phyloP scores from a whole-genome alignment of 164 flowering plant species.

The Magnolia sinica region DNA sequence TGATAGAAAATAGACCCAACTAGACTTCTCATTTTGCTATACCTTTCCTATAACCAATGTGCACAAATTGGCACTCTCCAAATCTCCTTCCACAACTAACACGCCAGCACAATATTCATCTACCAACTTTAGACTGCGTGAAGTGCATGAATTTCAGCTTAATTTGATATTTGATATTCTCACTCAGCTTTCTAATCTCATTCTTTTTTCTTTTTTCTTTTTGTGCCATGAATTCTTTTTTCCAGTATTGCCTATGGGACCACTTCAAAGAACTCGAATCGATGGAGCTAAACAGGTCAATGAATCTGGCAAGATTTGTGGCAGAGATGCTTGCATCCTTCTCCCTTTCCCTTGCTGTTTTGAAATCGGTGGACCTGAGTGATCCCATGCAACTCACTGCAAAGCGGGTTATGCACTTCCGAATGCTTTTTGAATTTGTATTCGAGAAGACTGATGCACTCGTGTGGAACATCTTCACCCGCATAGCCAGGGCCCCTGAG shows the following conservation, averaged over 20 bases:
- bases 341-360: slow-evolving; percentile 66
- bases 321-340: slow-evolving; percentile 73
- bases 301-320: slow-evolving; percentile 72
- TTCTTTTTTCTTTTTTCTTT: neutral
- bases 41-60: too few relatives aligned
- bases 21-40: too few relatives aligned
- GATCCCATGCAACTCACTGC: slow-evolving; percentile 52
- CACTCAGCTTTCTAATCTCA: neutral
- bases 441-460: slow-evolving; percentile 56
- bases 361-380: slow-evolving; percentile 58
- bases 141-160: too few relatives aligned
- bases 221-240: neutral
- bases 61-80: too few relatives aligned
- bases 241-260: slow-evolving; percentile 95
- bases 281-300: slow-evolving; percentile 61
- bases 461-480: slow-evolving; percentile 82
- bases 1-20: too few relatives aligned
- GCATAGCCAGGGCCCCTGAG: slow-evolving; percentile 67
- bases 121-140: too few relatives aligned
- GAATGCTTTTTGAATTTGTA: slow-evolving; percentile 74
- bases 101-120: too few relatives aligned
- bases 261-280: slow-evolving; percentile 83
- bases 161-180: too few relatives aligned
- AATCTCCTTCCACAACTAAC: too few relatives aligned
- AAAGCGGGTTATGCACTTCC: slow-evolving; percentile 78